Conservation (phyloP, 2,329 filamentous ascomycete species). For the Orbilia quercus region DNA sequence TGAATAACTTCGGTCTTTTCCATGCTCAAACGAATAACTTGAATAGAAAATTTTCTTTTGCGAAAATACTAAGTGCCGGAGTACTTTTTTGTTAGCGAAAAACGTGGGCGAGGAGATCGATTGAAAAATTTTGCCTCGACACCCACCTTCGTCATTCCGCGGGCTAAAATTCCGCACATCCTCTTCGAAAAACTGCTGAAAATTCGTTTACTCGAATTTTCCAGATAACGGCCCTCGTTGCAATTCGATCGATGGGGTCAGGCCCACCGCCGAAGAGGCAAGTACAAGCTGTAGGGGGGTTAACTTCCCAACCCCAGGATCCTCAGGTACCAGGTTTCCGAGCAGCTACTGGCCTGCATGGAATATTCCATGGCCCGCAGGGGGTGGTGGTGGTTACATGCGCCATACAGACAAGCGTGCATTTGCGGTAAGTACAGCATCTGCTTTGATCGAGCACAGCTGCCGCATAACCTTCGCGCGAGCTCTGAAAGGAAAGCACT, state of each 20-base stretch:
- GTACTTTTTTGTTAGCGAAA: too few relatives aligned
- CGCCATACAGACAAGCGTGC: slow-evolving; percentile 44
- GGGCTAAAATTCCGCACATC: slow-evolving; percentile 3
- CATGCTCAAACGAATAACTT: slow-evolving; percentile 8
- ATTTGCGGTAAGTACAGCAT: slow-evolving; percentile 45
- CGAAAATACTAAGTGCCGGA: too few relatives aligned
- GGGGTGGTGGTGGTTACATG: slow-evolving; percentile 29
- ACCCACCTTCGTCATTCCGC: slow-evolving; percentile 53
- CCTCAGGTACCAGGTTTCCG: slow-evolving; percentile 52
- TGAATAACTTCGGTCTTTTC: slow-evolving; percentile 33
- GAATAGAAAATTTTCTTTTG: background rate
- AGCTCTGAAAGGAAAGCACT: slow-evolving; percentile 39
- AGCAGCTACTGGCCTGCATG: slow-evolving; percentile 49
- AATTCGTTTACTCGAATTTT: slow-evolving; percentile 25
- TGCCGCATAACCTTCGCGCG: slow-evolving; percentile 25
- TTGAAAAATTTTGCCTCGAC: slow-evolving; percentile 25
- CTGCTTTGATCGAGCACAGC: slow-evolving; percentile 38
- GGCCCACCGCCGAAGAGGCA: slow-evolving; percentile 52
- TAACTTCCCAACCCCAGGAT: slow-evolving; percentile 51
- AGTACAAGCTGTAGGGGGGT: slow-evolving; percentile 44
- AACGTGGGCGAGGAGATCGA: too few relatives aligned
- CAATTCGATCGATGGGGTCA: slow-evolving; percentile 31
- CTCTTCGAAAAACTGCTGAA: background rate
- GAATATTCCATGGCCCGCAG: slow-evolving; percentile 50
- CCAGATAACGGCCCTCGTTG: slow-evolving; percentile 8